Conservation (phyloP, 2,329 filamentous ascomycete genomes). For the Thermoascus crustaceus region DNA sequence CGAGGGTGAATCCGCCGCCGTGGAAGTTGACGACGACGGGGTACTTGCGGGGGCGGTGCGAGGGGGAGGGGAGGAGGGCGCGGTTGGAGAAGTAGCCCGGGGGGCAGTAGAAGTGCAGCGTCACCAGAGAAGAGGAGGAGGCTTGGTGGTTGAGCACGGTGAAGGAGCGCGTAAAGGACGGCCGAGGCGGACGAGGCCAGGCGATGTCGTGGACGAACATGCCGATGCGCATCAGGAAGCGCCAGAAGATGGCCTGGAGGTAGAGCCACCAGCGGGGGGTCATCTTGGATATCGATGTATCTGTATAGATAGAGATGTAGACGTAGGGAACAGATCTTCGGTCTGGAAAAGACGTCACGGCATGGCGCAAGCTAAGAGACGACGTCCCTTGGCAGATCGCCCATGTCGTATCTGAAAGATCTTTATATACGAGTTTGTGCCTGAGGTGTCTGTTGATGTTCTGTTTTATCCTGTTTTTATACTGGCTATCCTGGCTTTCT, state of each 20-base stretch:
- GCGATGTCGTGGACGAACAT: conserved; percentile 60
- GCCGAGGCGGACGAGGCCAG: conserved; percentile 51
- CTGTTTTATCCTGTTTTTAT: too few relatives aligned
- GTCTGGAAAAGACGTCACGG: background rate
- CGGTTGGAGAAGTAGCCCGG: conserved; percentile 24
- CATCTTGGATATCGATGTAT: conserved; percentile 15
- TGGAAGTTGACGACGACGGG: conserved; percentile 58
- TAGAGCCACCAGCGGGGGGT: conserved; percentile 52
- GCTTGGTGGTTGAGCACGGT: conserved; percentile 40
- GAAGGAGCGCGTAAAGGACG: conserved; percentile 52
- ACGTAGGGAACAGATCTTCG: background rate
- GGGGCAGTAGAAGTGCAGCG: conserved; percentile 56
- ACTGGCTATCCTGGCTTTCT: too few relatives aligned
- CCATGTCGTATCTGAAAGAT: too few relatives aligned
- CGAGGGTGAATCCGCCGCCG: conserved; percentile 56
- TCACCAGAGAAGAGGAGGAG: too few relatives aligned
- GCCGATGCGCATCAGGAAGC: conserved; percentile 59
- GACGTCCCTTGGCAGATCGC: too few relatives aligned
- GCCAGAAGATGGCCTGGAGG: conserved; percentile 58
- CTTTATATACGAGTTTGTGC: too few relatives aligned
- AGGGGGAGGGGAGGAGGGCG: background rate
- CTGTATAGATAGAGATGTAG: conserved; percentile 6
- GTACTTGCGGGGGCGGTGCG: conserved; percentile 38
- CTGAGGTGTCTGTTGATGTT: too few relatives aligned
- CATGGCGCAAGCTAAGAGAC: background rate